A percentile compares a stretch with the other conserved stretches of the same genome.
phyloP scores from a whole-genome alignment of 441 rosid species.

The Manihot esculenta region DNA sequence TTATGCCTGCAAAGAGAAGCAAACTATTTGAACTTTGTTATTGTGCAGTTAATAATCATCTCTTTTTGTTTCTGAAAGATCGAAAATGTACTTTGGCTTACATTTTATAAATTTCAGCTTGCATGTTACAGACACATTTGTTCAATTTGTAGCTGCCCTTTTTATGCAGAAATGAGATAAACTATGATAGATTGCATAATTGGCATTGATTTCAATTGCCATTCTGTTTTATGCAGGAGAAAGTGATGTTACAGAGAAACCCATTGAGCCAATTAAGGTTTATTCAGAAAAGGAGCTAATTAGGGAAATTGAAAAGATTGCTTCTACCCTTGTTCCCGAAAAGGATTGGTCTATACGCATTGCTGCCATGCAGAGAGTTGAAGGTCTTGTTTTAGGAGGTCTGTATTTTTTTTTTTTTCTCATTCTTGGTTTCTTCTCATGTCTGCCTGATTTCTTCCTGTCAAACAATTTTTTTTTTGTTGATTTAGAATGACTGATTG shows the following conservation, averaged over 20 bases:
- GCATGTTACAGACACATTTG: constrained; percentile 7
- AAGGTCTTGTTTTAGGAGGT: constrained; percentile 98
- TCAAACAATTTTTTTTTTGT: background rate
- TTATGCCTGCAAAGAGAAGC: background rate
- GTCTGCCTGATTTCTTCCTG: background rate
- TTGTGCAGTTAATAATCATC: background rate
- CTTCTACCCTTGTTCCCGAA: constrained; percentile 83
- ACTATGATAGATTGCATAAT: background rate
- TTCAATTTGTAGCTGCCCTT: background rate
- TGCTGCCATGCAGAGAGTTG: constrained; percentile 96
- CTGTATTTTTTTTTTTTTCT: background rate
- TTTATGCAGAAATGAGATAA: background rate
- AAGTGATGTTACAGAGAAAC: constrained; percentile 70
- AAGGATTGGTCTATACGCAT: constrained; percentile 98
- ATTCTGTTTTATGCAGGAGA: constrained; percentile 51
- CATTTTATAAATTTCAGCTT: background rate
- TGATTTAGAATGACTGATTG: background rate
- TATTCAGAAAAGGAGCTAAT: constrained; percentile 95
- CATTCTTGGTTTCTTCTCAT: constrained; percentile 1
- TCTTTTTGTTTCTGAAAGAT: background rate
- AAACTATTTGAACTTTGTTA: background rate
- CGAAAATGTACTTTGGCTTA: background rate
- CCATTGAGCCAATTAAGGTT: constrained; percentile 72
- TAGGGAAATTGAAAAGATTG: constrained; percentile 89
- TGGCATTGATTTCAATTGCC: constrained; percentile 8